Evolutionary conservation across 164 flowering plant genomes (phyloP).

Genomic region (Dillenia suffruticosa): DNA sequence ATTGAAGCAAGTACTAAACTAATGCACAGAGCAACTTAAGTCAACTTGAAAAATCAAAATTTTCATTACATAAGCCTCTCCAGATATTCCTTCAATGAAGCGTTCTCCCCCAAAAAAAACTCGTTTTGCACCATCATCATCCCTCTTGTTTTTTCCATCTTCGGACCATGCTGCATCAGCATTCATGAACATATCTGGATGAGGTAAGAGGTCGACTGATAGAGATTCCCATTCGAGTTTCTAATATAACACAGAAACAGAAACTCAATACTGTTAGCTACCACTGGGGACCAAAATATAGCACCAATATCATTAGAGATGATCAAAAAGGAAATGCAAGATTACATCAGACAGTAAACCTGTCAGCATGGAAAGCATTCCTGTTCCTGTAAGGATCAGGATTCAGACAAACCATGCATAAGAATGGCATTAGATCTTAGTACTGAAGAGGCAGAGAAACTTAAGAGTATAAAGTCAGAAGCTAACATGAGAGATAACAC

Average conservation of each 20-base stretch:
- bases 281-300: too few relatives aligned
- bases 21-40: constrained; percentile 3
- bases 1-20: neutral
- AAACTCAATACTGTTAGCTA: too few relatives aligned
- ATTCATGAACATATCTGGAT: constrained; percentile 97
- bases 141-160: constrained; percentile 58
- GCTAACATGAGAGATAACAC: neutral
- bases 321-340: too few relatives aligned
- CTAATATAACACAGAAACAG: constrained; percentile 26
- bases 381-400: too few relatives aligned
- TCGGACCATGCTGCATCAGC: constrained; percentile 41
- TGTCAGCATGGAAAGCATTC: too few relatives aligned
- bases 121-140: constrained; percentile 96
- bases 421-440: too few relatives aligned
- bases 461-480: neutral
- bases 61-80: constrained; percentile 83
- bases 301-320: too few relatives aligned
- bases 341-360: too few relatives aligned
- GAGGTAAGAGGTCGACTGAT: constrained; percentile 92
- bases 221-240: constrained; percentile 96
- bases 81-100: constrained; percentile 91
- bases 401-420: too few relatives aligned
- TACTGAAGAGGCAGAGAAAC: neutral
- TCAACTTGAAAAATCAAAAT: constrained; percentile 7
- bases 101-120: constrained; percentile 96